Percentiles rank a stretch among this genome's conserved stretches.
Conservation (phyloP, 345 rosid genomes). For the Firmiana major region DNA sequence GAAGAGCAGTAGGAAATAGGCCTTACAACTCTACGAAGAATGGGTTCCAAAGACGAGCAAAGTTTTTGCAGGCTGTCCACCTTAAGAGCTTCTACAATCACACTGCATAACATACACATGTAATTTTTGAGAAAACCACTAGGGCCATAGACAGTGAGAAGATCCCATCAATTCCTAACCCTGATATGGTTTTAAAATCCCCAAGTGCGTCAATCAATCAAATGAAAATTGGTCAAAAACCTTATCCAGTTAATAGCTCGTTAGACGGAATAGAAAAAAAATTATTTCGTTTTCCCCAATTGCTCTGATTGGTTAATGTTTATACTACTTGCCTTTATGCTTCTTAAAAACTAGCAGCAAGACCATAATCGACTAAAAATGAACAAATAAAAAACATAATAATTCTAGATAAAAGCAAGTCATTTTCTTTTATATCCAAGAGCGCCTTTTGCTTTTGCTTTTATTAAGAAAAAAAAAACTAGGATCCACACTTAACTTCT, state of each 20-base stretch:
- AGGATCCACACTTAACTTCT: background rate
- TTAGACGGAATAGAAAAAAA: background rate
- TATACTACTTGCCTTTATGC: background rate
- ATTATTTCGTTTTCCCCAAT: background rate
- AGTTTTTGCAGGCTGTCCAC: conserved; percentile 94
- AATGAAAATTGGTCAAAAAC: background rate
- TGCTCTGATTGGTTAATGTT: background rate
- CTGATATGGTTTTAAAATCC: background rate
- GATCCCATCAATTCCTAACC: background rate
- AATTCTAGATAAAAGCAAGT: background rate
- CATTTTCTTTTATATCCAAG: background rate
- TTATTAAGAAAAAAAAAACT: background rate
- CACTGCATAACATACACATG: conserved; percentile 43
- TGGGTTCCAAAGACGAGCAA: conserved; percentile 95
- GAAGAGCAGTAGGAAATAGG: conserved; percentile 1
- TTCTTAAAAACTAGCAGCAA: background rate
- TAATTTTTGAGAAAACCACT: background rate
- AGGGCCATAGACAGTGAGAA: background rate
- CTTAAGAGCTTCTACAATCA: conserved; percentile 95
- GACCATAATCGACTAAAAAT: background rate
- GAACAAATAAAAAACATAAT: background rate
- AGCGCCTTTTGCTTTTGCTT: background rate
- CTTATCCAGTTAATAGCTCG: background rate
- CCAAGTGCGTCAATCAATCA: background rate
- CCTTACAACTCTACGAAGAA: conserved; percentile 97